Conservation (phyloP, 2,329 filamentous ascomycete genomes). For the Tolypocladium inflatum region DNA sequence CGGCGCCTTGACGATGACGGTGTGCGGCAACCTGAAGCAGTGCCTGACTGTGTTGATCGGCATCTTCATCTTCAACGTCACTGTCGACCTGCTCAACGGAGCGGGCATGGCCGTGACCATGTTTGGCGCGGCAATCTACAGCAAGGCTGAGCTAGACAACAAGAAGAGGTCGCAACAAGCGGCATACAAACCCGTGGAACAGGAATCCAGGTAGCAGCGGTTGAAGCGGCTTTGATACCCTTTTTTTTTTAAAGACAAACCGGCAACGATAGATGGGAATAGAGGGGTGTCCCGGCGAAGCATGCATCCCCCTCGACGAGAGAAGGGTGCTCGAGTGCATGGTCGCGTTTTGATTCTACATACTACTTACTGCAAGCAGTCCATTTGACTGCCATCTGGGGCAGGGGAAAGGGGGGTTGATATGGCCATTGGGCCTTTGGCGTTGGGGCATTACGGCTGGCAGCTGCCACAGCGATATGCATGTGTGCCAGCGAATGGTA, state of each 20-base stretch:
- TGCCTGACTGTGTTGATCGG: constrained; percentile 45
- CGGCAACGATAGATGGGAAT: constrained; percentile 3
- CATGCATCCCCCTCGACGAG: not conserved
- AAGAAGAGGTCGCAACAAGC: constrained; percentile 25
- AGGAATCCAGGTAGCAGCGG: constrained; percentile 15
- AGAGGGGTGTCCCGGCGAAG: not conserved
- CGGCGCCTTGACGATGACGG: constrained; percentile 49
- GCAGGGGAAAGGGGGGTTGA: not conserved
- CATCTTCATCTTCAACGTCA: constrained; percentile 42
- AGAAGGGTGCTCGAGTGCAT: not conserved
- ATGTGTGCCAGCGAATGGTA: not conserved
- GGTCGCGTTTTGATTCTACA: not conserved
- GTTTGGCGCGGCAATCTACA: constrained; percentile 46
- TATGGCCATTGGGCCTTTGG: constrained; percentile 4
- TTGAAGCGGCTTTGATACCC: constrained; percentile 5
- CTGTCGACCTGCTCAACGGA: constrained; percentile 42
- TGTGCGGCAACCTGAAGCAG: constrained; percentile 51
- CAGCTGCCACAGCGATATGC: not conserved
- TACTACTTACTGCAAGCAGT: not conserved
- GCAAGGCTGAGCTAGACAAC: constrained; percentile 44
- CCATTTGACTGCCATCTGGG: not conserved
- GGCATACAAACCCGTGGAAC: constrained; percentile 25
- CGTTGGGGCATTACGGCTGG: constrained; percentile 7
- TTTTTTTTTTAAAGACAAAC: constrained; percentile 3
- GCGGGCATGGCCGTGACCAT: constrained; percentile 46